Evolutionary conservation across 2,329 filamentous ascomycete genomes (phyloP).

Genomic region (Apiospora arundinis): DNA sequence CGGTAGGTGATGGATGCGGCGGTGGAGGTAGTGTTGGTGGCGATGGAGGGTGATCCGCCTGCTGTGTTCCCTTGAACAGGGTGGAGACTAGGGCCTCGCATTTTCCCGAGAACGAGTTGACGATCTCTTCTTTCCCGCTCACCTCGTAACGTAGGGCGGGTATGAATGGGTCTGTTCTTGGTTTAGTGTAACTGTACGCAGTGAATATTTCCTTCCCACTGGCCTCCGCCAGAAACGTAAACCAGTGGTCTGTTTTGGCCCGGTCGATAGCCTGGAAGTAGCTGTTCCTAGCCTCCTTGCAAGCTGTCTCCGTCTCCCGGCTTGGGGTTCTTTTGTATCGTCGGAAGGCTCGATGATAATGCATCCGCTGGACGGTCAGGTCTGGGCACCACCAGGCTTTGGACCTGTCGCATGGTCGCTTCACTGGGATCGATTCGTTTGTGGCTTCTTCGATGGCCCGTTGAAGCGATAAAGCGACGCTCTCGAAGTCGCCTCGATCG

Average conservation of each 20-base stretch:
- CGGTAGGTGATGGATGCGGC: too few relatives aligned
- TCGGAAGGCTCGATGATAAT: constrained; percentile 7
- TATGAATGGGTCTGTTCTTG: too few relatives aligned
- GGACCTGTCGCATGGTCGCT: constrained; percentile 14
- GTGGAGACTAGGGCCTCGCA: too few relatives aligned
- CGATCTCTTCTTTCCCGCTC: too few relatives aligned
- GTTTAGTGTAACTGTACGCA: not conserved
- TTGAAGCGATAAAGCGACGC: not conserved
- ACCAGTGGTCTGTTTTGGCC: not conserved
- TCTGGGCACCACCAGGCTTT: constrained; percentile 13
- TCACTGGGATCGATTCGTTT: not conserved
- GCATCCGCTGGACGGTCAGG: constrained; percentile 17
- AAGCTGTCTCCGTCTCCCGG: constrained; percentile 7
- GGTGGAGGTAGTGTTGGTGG: too few relatives aligned
- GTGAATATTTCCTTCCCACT: not conserved
- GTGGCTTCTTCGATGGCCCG: not conserved
- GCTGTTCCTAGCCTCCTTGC: constrained; percentile 2
- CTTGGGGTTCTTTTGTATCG: not conserved
- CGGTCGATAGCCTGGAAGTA: not conserved
- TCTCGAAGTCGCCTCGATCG: not conserved
- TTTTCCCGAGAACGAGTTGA: too few relatives aligned
- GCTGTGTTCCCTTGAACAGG: too few relatives aligned
- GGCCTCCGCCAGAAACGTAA: not conserved
- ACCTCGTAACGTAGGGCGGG: too few relatives aligned
- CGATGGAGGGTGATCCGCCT: too few relatives aligned